phyloP scores from a whole-genome alignment of 2,329 filamentous ascomycete species.

The Ophiostoma sp. region DNA sequence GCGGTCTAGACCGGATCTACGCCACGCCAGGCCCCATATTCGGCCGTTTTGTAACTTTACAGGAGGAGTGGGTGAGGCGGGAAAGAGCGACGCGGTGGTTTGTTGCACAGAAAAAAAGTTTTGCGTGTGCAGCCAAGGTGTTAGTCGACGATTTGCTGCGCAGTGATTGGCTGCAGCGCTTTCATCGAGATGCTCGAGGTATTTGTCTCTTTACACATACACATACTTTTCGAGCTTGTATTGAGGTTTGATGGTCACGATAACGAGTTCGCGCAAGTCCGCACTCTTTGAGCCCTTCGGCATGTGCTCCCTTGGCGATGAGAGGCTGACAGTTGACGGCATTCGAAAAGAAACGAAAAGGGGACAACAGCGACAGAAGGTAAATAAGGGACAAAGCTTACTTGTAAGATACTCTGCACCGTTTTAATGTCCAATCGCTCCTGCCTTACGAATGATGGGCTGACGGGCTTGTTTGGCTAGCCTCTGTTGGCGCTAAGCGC shows the following conservation, averaged over 20 bases:
- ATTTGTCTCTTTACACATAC: not conserved
- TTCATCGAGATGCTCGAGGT: not conserved
- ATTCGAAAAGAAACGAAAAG: not conserved
- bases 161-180: not conserved
- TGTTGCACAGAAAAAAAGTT: not conserved
- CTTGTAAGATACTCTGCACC: not conserved
- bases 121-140: not conserved
- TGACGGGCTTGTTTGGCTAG: not conserved
- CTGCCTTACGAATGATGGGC: not conserved
- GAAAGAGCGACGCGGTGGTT: not conserved
- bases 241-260: not conserved
- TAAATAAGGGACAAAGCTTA: not conserved
- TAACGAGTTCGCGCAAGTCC: not conserved
- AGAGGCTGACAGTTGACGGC: not conserved
- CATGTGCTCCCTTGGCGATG: not conserved
- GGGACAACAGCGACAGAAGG: not conserved
- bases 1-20: constrained; percentile 20
- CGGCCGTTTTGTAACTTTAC: not conserved
- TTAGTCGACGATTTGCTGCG: not conserved
- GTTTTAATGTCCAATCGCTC: not conserved
- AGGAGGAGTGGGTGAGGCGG: not conserved
- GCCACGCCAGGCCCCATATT: not conserved
- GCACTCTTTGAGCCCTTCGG: not conserved
- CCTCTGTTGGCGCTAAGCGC: not conserved
- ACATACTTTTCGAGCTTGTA: not conserved